Evolutionary conservation across 2,329 filamentous ascomycete species (phyloP).

Genomic region (Calonectria honghensis): DNA sequence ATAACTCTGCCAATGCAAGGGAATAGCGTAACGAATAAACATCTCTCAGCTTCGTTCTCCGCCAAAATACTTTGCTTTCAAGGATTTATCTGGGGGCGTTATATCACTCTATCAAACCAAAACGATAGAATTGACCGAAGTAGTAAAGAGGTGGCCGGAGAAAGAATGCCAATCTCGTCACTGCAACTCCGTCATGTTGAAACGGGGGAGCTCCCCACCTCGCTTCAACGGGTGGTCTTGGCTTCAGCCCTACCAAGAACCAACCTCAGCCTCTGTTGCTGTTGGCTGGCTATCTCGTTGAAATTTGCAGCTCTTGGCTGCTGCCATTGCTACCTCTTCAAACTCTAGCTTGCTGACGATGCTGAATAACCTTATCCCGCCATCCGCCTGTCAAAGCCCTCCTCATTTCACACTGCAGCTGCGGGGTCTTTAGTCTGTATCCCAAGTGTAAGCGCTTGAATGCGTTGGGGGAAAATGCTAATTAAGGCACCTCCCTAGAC

Average conservation of each 20-base stretch:
- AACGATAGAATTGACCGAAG: neutral
- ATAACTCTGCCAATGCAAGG: neutral
- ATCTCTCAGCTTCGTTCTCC: neutral
- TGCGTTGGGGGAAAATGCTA: neutral
- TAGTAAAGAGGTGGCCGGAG: neutral
- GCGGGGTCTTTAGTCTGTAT: neutral
- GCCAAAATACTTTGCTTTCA: neutral
- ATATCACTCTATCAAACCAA: neutral
- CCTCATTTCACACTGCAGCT: neutral
- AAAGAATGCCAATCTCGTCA: neutral
- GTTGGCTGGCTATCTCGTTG: neutral
- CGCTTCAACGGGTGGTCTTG: conserved; percentile 8
- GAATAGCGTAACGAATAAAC: neutral
- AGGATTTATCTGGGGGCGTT: too few species aligned
- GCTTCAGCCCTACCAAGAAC: conserved; percentile 6
- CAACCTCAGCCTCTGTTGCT: neutral
- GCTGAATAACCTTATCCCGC: neutral
- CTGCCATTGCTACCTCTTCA: neutral
- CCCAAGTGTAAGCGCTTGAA: conserved; percentile 8
- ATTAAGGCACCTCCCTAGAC: neutral
- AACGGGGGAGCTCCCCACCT: neutral
- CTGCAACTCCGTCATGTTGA: neutral
- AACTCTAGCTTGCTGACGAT: neutral
- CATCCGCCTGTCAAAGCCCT: neutral
- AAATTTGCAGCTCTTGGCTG: neutral